Evolutionary conservation across 2,329 filamentous ascomycete genomes (phyloP), one percentile per base, ranked within the genome.

Genomic region (Paraconiothyrium sp.): DNA sequence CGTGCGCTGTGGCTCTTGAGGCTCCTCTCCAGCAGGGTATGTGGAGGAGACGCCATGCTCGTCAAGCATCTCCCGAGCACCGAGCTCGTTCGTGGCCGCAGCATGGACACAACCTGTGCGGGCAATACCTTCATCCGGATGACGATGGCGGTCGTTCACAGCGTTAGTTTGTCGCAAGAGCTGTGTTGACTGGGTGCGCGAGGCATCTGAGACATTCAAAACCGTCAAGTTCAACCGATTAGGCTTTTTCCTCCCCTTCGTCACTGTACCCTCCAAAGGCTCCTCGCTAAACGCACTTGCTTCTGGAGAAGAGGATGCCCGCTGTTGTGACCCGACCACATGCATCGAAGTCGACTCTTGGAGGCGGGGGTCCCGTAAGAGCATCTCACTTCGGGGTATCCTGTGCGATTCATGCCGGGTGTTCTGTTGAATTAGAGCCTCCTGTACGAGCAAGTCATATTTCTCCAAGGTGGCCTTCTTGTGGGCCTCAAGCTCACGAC

Each of bases 241-340:
- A 24, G 72, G 62, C 34, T 67, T 73, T 60, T 69, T 74, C 52
- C 64, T 68, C 1, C 37, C 30, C 11, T 54, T 72, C 4, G 14
- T 50, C 11, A 11, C 16, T 2, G 57, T 58, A 6, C 9, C 11
- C 24, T 37, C 39, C 9, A 37, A 22, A 6, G 32, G 8, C 13
- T 13, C 24, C 4, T 16, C 14, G 9, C 13, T n/a, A 4, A 4
- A 5, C 9, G 30, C 13, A 20, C 6, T n/a, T 5, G 30, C 10
- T 2, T 9, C 37, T 37, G 30, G 27, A 22, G 6, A 4, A 14
- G 35, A 58, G 14, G 24, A n/a, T 13, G n/a, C 4, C 4, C 11
- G 6, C 11, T 41, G 46, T 16, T 57, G 55, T 4, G 46, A 41
- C 14, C 22, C 37, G 8, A 24, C 16, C 10, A 16, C 13, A 14